phyloP scores from a whole-genome alignment of 768 basidiomycete species.

The Rhodosporidiobolus sp. region DNA sequence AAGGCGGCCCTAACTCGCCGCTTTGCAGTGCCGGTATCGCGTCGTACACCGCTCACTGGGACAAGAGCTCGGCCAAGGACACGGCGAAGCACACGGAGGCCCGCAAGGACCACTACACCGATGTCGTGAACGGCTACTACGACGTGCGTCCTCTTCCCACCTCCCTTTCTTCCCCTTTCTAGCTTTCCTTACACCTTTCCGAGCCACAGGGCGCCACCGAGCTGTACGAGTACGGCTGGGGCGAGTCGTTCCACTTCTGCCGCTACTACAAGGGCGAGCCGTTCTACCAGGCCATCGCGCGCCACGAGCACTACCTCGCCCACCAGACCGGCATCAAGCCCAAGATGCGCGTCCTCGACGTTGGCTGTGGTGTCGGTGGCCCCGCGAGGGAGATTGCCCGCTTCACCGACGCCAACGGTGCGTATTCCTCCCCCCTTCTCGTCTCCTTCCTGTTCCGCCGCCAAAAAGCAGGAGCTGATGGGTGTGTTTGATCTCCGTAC shows the following conservation, averaged over 20 bases:
- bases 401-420: constrained; percentile 71
- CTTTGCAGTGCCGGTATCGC: constrained; percentile 59
- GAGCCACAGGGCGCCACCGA: constrained; percentile 57
- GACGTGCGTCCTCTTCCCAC: constrained; percentile 61
- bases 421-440: not conserved
- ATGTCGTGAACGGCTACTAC: constrained; percentile 91
- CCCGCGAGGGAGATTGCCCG: constrained; percentile 92
- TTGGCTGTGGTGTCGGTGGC: constrained; percentile 94
- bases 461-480: not conserved
- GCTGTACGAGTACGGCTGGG: constrained; percentile 82
- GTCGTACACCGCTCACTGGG: constrained; percentile 89
- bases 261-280: constrained; percentile 84
- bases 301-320: constrained; percentile 97
- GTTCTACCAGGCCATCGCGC: constrained; percentile 57
- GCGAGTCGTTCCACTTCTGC: constrained; percentile 83
- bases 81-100: constrained; percentile 62
- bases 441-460: no score
- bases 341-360: constrained; percentile 94
- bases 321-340: constrained; percentile 76
- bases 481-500: not conserved
- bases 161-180: not conserved
- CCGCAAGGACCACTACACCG: constrained; percentile 76
- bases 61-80: constrained; percentile 73
- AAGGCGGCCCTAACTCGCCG: no score
- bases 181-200: not conserved